Conservation (phyloP, 345 rosid genomes). For the Sonneratia alba region DNA sequence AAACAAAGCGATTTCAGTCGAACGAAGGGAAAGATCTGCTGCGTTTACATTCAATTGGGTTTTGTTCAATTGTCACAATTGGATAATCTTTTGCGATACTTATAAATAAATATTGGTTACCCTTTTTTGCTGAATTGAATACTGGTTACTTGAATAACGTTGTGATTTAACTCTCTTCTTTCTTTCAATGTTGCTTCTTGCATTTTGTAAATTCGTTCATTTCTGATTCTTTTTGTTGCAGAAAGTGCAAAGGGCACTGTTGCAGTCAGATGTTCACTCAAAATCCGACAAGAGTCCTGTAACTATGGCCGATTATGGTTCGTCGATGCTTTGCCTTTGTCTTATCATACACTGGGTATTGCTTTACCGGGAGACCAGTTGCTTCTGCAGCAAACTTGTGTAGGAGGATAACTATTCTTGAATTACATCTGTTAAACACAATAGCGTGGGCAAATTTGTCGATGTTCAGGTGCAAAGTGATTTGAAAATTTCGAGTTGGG, state of each 20-base stretch:
- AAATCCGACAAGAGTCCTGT: constrained; percentile 89
- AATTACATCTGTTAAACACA: too few species aligned
- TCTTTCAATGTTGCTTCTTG: neutral
- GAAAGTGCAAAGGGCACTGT: constrained; percentile 75
- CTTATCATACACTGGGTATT: neutral
- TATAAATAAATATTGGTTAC: neutral
- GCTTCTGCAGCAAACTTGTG: neutral
- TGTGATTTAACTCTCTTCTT: neutral
- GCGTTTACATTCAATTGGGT: neutral
- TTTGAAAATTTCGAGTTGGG: neutral
- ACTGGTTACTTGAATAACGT: neutral
- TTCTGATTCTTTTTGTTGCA: constrained; percentile 18
- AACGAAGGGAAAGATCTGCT: neutral
- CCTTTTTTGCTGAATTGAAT: neutral
- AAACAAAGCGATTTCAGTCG: neutral
- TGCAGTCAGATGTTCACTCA: constrained; percentile 85
- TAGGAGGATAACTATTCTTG: neutral
- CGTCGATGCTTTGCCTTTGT: constrained; percentile 12
- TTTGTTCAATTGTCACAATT: neutral
- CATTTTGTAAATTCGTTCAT: neutral
- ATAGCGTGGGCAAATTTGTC: neutral
- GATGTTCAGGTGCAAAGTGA: neutral
- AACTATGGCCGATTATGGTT: constrained; percentile 96
- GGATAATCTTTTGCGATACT: neutral
- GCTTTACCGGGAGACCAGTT: too few species aligned